Evolutionary conservation across 2,329 filamentous ascomycete genomes (phyloP).

Genomic region (Cercospora sesami): DNA sequence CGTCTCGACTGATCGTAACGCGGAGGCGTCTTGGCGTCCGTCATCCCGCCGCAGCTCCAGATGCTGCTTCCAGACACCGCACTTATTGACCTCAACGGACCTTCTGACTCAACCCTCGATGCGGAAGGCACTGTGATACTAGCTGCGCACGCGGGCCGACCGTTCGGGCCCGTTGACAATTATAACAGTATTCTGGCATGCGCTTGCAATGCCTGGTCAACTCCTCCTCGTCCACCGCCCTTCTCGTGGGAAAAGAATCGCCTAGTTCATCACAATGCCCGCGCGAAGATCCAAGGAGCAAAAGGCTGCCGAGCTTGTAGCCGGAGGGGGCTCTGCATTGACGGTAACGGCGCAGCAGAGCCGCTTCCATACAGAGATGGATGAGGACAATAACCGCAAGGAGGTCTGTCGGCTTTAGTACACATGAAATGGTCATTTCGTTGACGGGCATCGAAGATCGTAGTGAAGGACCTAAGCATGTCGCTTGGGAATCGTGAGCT

Average conservation of each 20-base stretch:
- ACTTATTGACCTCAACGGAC: background rate
- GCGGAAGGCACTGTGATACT: background rate
- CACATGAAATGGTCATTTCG: background rate
- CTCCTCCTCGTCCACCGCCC: background rate
- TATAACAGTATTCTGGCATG: background rate
- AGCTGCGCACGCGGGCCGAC: background rate
- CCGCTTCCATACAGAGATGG: slow-evolving; percentile 30
- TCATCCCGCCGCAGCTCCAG: slow-evolving; percentile 2
- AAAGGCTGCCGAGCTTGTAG: background rate
- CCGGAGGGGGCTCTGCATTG: slow-evolving; percentile 10
- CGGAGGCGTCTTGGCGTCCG: slow-evolving; percentile 6
- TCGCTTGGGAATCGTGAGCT: slow-evolving; percentile 64
- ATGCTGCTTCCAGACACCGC: slow-evolving; percentile 15
- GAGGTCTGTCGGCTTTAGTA: slow-evolving; percentile 19
- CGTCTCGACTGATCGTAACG: background rate
- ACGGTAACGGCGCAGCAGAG: slow-evolving; percentile 30
- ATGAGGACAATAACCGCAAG: slow-evolving; percentile 29
- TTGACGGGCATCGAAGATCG: slow-evolving; percentile 36
- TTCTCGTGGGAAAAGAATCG: background rate
- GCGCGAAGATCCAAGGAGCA: slow-evolving; percentile 15
- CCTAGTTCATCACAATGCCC: slow-evolving; percentile 1
- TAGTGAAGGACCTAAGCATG: slow-evolving; percentile 69
- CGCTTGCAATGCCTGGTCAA: background rate
- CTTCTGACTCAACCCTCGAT: slow-evolving; percentile 6
- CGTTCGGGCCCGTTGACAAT: background rate